Evolutionary conservation across 768 basidiomycete species (phyloP).

Genomic region (Kwoniella mangroviensis): DNA sequence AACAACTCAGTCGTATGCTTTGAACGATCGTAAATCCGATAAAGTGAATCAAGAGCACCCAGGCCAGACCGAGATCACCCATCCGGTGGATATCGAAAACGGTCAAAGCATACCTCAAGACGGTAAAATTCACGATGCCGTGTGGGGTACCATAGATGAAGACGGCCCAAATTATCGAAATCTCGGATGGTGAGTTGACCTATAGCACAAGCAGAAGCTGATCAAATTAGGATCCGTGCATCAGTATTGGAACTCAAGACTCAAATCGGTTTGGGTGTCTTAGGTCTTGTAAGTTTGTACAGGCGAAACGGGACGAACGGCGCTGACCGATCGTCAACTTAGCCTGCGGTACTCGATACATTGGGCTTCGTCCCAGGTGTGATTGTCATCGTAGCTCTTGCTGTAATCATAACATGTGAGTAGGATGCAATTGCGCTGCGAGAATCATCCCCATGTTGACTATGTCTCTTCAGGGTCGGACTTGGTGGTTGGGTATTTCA

Average conservation of each 20-base stretch:
- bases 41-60: slow-evolving; percentile 12
- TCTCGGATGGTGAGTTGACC: slow-evolving; percentile 29
- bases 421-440: background rate
- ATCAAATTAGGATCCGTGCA: slow-evolving; percentile 30
- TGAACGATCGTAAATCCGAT: slow-evolving; percentile 13
- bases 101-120: background rate
- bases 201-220: background rate
- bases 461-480: slow-evolving; percentile 30
- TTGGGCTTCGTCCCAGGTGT: slow-evolving; percentile 28
- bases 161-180: slow-evolving; percentile 37
- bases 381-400: slow-evolving; percentile 34
- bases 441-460: background rate
- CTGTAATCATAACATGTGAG: slow-evolving; percentile 37
- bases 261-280: slow-evolving; percentile 43
- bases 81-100: slow-evolving; percentile 16
- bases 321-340: background rate
- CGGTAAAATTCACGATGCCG: slow-evolving; percentile 33
- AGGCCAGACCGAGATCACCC: slow-evolving; percentile 11
- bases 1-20: background rate
- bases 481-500: slow-evolving; percentile 47
- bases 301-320: background rate
- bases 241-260: slow-evolving; percentile 39
- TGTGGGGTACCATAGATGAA: slow-evolving; percentile 37
- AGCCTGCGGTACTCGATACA: slow-evolving; percentile 33
- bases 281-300: slow-evolving; percentile 31